phyloP scores from a whole-genome alignment of 1,284 basidiomycete genomes.

The Rugiboletus extremiorientalis region DNA sequence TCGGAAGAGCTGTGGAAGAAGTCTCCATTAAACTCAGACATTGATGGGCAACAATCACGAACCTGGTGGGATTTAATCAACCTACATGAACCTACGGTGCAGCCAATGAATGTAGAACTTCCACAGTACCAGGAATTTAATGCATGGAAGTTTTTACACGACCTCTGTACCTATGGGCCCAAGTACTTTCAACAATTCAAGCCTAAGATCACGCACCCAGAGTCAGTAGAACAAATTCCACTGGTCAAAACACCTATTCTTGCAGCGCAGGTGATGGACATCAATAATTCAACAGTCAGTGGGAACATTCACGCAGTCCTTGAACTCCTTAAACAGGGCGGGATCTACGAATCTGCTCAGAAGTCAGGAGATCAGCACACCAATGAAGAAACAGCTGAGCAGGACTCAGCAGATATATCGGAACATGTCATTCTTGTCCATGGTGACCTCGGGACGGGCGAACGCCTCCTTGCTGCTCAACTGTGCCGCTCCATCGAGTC shows the following conservation, averaged over 20 bases:
- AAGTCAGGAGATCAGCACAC: too few relatives aligned
- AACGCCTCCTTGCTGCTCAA: conserved; percentile 10
- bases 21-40: conserved; percentile 1
- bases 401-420: conserved; percentile 3
- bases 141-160: conserved; percentile 22
- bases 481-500: conserved; percentile 13
- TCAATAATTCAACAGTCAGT: neutral
- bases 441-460: conserved; percentile 29
- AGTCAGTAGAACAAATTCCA: neutral
- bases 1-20: conserved; percentile 27
- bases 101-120: too few relatives aligned
- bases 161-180: neutral
- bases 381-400: too few relatives aligned
- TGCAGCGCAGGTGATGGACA: neutral
- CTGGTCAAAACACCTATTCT: neutral
- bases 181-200: conserved; percentile 1
- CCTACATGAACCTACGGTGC: too few relatives aligned
- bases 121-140: too few relatives aligned
- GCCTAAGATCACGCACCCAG: rapidly evolving
- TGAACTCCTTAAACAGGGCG: neutral
- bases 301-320: neutral
- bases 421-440: conserved; percentile 26
- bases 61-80: too few relatives aligned
- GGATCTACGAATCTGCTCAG: neutral
- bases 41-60: too few relatives aligned